Conservation (phyloP, 768 basidiomycete species). For the Pleurotus platypus region DNA sequence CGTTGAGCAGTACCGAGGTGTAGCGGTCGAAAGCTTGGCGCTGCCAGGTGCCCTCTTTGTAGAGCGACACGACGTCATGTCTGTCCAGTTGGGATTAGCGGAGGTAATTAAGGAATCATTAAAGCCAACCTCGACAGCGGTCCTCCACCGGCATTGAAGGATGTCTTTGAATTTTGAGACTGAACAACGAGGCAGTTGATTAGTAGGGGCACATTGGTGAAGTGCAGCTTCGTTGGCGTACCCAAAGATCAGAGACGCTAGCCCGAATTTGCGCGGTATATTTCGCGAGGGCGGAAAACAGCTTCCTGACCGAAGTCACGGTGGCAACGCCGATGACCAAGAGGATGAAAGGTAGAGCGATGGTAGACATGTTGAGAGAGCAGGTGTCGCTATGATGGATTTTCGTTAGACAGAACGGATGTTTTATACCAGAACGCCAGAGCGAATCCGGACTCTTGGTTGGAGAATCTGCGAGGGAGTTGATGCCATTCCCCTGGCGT, state of each 20-base stretch:
- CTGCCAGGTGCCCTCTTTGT: constrained; percentile 18
- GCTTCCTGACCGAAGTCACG: not conserved
- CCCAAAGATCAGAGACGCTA: not conserved
- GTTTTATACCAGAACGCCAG: no score
- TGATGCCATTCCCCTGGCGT: no score
- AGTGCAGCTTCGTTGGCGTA: not conserved
- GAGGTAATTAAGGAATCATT: no score
- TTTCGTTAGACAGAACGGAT: no score
- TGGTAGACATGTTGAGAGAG: constrained; percentile 2
- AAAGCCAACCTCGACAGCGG: constrained; percentile 16
- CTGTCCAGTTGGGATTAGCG: not conserved
- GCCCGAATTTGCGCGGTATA: not conserved
- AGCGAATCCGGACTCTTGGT: no score
- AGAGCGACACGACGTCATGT: constrained; percentile 10
- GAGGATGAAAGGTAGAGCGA: not conserved
- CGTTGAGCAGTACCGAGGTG: constrained; percentile 14
- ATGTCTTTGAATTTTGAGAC: not conserved
- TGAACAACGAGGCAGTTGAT: not conserved
- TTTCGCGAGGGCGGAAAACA: not conserved
- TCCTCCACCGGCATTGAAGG: not conserved
- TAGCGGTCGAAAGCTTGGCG: constrained; percentile 16
- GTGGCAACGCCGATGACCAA: not conserved
- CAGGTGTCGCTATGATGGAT: not conserved
- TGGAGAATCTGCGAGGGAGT: no score
- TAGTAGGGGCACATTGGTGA: not conserved